phyloP scores from a whole-genome alignment of 2,329 filamentous ascomycete genomes.

The Colletotrichum neosansevieriae region DNA sequence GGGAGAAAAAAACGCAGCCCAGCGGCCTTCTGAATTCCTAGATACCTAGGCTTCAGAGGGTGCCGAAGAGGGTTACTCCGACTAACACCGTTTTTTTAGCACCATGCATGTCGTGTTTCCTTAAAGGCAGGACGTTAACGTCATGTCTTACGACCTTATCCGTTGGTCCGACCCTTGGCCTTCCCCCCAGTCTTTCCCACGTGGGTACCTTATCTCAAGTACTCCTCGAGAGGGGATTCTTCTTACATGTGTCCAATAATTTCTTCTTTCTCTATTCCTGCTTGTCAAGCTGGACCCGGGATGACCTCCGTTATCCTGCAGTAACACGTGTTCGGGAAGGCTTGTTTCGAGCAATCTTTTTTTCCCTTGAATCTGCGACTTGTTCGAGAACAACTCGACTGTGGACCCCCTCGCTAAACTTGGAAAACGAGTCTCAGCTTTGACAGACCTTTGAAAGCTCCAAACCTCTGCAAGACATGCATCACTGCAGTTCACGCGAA shows the following conservation, averaged over 20 bases:
- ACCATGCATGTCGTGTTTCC: no score
- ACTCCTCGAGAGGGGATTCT: slow-evolving; percentile 25
- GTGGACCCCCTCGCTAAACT: slow-evolving; percentile 2
- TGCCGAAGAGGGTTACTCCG: no score
- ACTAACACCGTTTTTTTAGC: no score
- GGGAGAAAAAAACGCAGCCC: no score
- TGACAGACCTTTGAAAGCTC: slow-evolving; percentile 4
- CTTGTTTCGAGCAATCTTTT: slow-evolving; percentile 28
- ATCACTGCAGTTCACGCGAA: not conserved
- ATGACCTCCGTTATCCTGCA: slow-evolving; percentile 27
- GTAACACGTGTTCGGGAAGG: slow-evolving; percentile 24
- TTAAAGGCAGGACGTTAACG: no score
- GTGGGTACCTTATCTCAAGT: slow-evolving; percentile 24
- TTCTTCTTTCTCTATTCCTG: slow-evolving; percentile 22
- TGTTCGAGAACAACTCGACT: not conserved
- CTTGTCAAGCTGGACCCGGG: slow-evolving; percentile 14
- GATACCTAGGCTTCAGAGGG: no score
- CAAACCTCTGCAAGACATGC: not conserved
- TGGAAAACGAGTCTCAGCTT: not conserved
- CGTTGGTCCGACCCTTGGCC: not conserved
- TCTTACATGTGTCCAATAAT: slow-evolving; percentile 4
- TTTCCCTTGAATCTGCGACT: not conserved
- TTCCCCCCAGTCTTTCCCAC: slow-evolving; percentile 22
- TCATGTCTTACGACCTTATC: not conserved
- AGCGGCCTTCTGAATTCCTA: no score